Base-by-base conservation (phyloP, 2,329 filamentous ascomycete species). In the Pleurostoma richardsiae region DNA sequence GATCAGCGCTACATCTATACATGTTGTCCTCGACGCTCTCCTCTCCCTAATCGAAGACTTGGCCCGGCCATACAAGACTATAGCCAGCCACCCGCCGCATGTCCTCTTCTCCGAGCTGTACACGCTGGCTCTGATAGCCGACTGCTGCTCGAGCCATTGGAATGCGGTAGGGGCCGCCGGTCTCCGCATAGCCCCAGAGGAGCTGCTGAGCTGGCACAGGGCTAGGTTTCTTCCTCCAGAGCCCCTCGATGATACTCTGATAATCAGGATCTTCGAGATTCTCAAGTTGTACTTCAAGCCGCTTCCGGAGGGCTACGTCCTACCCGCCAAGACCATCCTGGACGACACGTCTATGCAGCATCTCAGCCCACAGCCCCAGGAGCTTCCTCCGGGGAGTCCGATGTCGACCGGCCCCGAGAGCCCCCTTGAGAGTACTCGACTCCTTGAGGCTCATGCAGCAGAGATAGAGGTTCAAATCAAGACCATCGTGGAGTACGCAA, bases 101-200 rank as follows among this genome's bases (percentile, higher is more conserved):
- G 71, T 86, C 44, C 66, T 85, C 30, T 71, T 80, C 41, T 85
- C 83, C 19, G 82, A 86, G 60, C 67, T 82, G 42, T 86, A 83
- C 55, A 68, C 85, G n/a, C 63, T 86, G 43, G 73, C 77, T 42
- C 68, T 86, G 39, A 71, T 82, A 33, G 79, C 82, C 58, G 82
- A 86, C 56, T 86, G 83, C 59, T 86, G 81, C 54, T 73, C 75
- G 43, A 74, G 76, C 45, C 75, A 83, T 58, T 85, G 82, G 81
- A 65, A 73, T 39, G 52, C 55, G n/a, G 56, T 44, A 39, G 59
- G 44, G 4, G 30, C 40, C 39, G 11, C 43, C 41, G 5, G 49
- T 53, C 38, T 41, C 55, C 5, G 10, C 42, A 6, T 52, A 41
- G 44, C 30, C 26, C 27, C 50, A 28, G 48, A 52, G 3, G 42